phyloP scores from a whole-genome alignment of 345 rosid genomes.

The Aquilaria sinensis region DNA sequence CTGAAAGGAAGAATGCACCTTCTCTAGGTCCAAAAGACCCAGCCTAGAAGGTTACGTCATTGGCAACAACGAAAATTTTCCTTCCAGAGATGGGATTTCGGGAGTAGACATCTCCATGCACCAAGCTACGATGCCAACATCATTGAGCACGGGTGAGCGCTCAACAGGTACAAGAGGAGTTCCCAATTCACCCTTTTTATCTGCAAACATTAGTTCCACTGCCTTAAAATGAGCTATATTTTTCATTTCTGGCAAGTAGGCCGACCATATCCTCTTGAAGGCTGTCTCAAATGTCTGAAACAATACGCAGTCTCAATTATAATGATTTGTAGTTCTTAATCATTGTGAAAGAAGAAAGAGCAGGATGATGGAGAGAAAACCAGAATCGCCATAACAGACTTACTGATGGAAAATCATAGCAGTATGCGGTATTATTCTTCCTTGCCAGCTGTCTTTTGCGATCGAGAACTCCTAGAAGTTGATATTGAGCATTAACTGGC shows the following conservation, averaged over 20 bases:
- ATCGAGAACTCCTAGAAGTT: constrained; percentile 69
- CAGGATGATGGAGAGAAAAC: background rate
- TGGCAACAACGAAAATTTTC: constrained; percentile 63
- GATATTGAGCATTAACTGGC: constrained; percentile 58
- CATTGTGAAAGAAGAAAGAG: background rate
- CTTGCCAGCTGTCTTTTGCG: constrained; percentile 81
- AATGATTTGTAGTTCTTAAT: too few species aligned
- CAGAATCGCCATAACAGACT: constrained; percentile 23
- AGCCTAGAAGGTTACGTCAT: constrained; percentile 95
- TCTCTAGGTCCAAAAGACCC: constrained; percentile 99
- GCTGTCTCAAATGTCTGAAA: constrained; percentile 92
- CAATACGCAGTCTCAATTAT: too few species aligned
- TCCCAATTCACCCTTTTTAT: constrained; percentile 54
- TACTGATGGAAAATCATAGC: constrained; percentile 97
- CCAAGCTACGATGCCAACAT: constrained; percentile 99
- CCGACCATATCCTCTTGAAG: constrained; percentile 57
- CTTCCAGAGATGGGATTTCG: constrained; percentile 90
- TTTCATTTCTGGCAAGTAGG: constrained; percentile 40
- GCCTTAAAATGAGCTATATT: constrained; percentile 47
- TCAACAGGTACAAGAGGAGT: constrained; percentile 63
- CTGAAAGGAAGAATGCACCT: constrained; percentile 93
- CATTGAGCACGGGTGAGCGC: constrained; percentile 71
- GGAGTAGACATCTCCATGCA: constrained; percentile 84
- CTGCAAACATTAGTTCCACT: constrained; percentile 78
- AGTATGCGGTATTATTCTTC: constrained; percentile 80